phyloP scores from a whole-genome alignment of 371 early-diverging fungal species.

The Mortierella sp. region DNA sequence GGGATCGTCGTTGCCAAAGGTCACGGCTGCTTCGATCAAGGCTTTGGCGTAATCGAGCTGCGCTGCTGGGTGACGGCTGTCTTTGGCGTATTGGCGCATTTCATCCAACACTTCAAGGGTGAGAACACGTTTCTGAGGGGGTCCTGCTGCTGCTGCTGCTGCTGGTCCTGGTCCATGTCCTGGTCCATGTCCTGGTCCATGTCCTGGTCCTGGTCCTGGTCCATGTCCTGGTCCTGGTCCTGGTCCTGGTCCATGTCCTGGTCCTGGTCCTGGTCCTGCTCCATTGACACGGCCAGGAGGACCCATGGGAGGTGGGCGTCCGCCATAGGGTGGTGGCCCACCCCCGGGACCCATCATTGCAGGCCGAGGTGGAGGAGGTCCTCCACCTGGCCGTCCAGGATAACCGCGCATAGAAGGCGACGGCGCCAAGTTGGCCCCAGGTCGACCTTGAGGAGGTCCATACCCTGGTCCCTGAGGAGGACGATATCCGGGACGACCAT shows the following conservation, averaged over 20 bases:
- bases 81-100: constrained; percentile 81
- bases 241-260: constrained; percentile 1
- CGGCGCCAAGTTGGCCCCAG: constrained; percentile 33
- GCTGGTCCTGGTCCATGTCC: background rate
- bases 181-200: background rate
- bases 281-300: background rate
- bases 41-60: constrained; percentile 87
- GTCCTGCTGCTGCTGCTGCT: constrained; percentile 5
- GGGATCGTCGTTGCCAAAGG: constrained; percentile 63
- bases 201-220: background rate
- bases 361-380: constrained; percentile 28
- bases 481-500: constrained; percentile 7
- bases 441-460: constrained; percentile 29
- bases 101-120: constrained; percentile 75
- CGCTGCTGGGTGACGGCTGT: constrained; percentile 77
- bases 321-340: background rate
- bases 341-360: constrained; percentile 23
- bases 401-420: constrained; percentile 47
- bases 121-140: constrained; percentile 43
- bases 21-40: constrained; percentile 67
- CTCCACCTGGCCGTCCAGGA: constrained; percentile 36
- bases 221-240: constrained; percentile 2
- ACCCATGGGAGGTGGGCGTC: background rate
- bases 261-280: background rate
- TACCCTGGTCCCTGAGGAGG: constrained; percentile 13